phyloP scores from a whole-genome alignment of 2,329 filamentous ascomycete genomes.

The Aaosphaeria pasadenensis region DNA sequence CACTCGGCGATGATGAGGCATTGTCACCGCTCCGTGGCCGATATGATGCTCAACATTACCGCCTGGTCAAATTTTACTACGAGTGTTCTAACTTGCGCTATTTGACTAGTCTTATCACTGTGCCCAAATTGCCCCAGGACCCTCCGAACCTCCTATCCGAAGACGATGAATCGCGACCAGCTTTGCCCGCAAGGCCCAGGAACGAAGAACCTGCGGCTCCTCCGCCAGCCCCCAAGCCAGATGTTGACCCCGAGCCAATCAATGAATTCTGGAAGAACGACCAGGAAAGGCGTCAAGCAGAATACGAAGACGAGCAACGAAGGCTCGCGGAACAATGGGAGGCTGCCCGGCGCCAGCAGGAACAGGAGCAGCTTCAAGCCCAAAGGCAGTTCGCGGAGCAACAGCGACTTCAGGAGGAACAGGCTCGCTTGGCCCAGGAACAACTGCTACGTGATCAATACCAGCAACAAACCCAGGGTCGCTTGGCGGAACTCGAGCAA shows the following conservation, averaged over 20 bases:
- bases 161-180: slow-evolving; percentile 73
- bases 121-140: slow-evolving; percentile 92
- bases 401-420: slow-evolving; percentile 80
- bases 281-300: slow-evolving; percentile 83
- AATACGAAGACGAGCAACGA: slow-evolving; percentile 92
- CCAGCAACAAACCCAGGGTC: slow-evolving; percentile 89
- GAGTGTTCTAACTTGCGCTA: slow-evolving; percentile 98
- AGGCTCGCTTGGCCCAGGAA: slow-evolving; percentile 87
- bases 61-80: slow-evolving; percentile 96
- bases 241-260: slow-evolving; percentile 88
- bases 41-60: slow-evolving; percentile 95
- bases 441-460: slow-evolving; percentile 85
- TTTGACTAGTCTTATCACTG: slow-evolving; percentile 90
- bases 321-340: slow-evolving; percentile 85
- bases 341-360: slow-evolving; percentile 74
- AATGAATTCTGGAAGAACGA: slow-evolving; percentile 98
- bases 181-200: slow-evolving; percentile 71
- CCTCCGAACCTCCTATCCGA: slow-evolving; percentile 85
- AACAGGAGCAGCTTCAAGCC: slow-evolving; percentile 78
- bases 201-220: slow-evolving; percentile 71
- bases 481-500: slow-evolving; percentile 90
- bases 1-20: slow-evolving; percentile 90
- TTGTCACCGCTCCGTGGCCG: slow-evolving; percentile 81
- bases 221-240: slow-evolving; percentile 59
- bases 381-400: slow-evolving; percentile 97